Evolutionary conservation across 305 asterid species (phyloP).

Genomic region (Fraxinus albicans): DNA sequence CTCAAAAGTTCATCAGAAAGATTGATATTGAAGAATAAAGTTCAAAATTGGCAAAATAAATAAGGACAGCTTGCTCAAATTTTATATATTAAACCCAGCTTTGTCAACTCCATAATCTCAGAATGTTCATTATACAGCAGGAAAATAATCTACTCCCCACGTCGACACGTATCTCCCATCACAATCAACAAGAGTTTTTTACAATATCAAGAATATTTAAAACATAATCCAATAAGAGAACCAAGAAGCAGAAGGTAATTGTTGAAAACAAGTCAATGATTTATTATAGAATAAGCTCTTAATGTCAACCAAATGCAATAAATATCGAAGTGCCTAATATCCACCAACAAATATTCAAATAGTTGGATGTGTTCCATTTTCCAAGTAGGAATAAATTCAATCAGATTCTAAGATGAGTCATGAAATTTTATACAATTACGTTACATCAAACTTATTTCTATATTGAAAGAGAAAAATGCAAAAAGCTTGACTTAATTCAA

Average conservation of each 20-base stretch:
- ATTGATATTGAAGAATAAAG: neutral
- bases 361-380: neutral
- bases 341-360: neutral
- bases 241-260: neutral
- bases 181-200: neutral
- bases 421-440: neutral
- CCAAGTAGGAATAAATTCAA: neutral
- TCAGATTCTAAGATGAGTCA: neutral
- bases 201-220: neutral
- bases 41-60: neutral
- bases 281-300: neutral
- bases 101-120: neutral
- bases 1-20: constrained; percentile 12
- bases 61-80: neutral
- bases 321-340: neutral
- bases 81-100: neutral
- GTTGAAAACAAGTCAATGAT: neutral
- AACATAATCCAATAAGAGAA: neutral
- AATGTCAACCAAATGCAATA: neutral
- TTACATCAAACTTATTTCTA: neutral
- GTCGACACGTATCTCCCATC: neutral
- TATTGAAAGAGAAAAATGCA: neutral
- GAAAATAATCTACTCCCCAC: neutral
- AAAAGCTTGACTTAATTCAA: neutral
- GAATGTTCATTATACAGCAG: neutral